Evolutionary conservation across 768 basidiomycete species (phyloP), one percentile per base, ranked within the genome.

Genomic region (Boletus eberwhitei): DNA sequence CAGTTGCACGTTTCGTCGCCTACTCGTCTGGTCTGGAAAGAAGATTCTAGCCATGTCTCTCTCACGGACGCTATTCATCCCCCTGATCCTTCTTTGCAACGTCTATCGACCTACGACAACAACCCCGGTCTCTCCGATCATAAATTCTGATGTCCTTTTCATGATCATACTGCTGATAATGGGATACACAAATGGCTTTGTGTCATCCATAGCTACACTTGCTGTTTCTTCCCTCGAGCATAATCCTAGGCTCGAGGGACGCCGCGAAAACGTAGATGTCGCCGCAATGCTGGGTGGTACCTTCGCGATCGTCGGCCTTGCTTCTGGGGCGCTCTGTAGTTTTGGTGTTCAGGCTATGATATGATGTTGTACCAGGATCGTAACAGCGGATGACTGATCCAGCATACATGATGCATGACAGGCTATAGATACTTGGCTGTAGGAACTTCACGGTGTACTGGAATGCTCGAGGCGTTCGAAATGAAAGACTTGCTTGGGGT

Each of bases 211-310:
- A 53, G 85, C 85, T 65, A 84, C 92, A 82, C 93, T 96, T 75
- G 76, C 87, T 31, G 90, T 87, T 8, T 82, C 93, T 2, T 93
- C 90, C 3, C 71, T 90, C 3, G 81, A 86, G 57, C 87, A 93
- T 62, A 95, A 95, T 64, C 84, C 84, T 13, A 75, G 78, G 38
- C 71, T 95, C 47, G 78, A 82, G 60, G 85, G 86, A 6, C 75
- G 80, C 43, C 76, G 77, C 48, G 86, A 89, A 54, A 89, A 94
- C 64, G 87, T 93, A 24, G 93, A 95, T 62, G 78, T 88, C 12
- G 91, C 90, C 4, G 93, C 92, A 8, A 89, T 87, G 0, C 77
- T 96, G 11, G 83, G 83, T 8, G 85, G 80, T 59, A 93, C 94
- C 71, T 89, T 81, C 57, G 67, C 93, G 5, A 86, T 89, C 1